Evolutionary conservation across 345 rosid species (phyloP), one percentile per base, ranked within the genome.

Genomic region (Syzygium jambos): DNA sequence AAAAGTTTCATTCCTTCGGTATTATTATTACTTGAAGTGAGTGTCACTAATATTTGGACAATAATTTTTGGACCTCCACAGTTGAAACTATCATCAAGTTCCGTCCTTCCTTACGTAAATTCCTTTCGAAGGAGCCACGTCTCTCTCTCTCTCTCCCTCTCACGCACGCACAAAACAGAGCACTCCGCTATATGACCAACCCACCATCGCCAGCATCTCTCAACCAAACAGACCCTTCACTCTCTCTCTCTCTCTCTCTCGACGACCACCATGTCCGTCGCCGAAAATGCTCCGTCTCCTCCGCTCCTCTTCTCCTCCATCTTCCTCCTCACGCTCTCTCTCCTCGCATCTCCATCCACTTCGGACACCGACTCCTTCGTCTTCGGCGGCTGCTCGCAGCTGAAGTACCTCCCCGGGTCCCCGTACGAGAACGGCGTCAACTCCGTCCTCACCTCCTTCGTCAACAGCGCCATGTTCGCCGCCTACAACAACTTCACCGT

Each of bases 361-460:
- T 78, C 95, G 55, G 87, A 95, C 83, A 84, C 93, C 0, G 95
- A 95, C n/a, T 46, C 90, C 87, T 95, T 92, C 92, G 90, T 96
- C 84, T 95, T 88, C 88, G 99, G 95, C 22, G 95, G 94, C 52
- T 96, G 99, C 78, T 93, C 98, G 9, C 95, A 91, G 88, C 89
- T 90, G 9, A 95, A 92, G 85, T 98, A 89, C 91, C 13, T 87
- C 3, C 94, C 91, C 5, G 90, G 90, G 86, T 95, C 99, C 7
- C 89, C 95, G 5, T 98, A 94, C 88, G 98, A 96, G 88, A 73
- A 87, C 51, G 94, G 90, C 91, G 89, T 98, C 89, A 94, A 96
- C 91, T 95, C 98, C 55, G 90, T 98, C 86, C 94, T 98, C 52
- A 92, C 97, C 86, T 98, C 98, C 85, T 88, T 98, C 19, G 95